Conservation (phyloP, 352 stramenopile genomes). For the Globisporangium camurandrum region DNA sequence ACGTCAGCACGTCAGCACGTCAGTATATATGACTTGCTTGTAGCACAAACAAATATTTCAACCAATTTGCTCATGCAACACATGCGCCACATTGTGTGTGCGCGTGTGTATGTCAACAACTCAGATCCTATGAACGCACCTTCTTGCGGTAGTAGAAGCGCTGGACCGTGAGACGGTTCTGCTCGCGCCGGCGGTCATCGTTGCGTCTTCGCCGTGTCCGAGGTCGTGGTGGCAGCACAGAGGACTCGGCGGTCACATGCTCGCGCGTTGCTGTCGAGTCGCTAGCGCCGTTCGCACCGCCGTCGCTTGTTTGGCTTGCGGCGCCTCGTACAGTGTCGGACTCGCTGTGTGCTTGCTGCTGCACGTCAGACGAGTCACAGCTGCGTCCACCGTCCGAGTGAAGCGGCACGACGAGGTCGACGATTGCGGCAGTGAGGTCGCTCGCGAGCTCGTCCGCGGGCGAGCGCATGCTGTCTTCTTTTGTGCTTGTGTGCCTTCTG, state of each 20-base stretch:
- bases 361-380: not conserved
- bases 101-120: not conserved
- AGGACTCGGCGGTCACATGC: not conserved
- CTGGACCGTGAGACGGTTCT: conserved; percentile 2
- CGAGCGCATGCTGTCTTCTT: not conserved
- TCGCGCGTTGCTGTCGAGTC: not conserved
- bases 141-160: conserved; percentile 4
- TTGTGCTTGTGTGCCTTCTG: not conserved
- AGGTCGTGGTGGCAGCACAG: not conserved
- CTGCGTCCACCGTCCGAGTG: not conserved
- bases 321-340: not conserved
- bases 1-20: not conserved
- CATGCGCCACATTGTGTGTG: not conserved
- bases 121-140: not conserved
- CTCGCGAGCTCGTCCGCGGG: not conserved
- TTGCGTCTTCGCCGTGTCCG: not conserved
- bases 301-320: not conserved
- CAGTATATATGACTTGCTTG: too few relatives aligned
- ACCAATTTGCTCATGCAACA: not conserved
- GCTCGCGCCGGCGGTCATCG: not conserved
- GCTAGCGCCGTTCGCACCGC: not conserved
- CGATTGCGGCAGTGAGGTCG: not conserved
- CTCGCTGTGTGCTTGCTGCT: too few relatives aligned
- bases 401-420: not conserved
- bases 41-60: too few relatives aligned